Evolutionary conservation across 2,329 filamentous ascomycete genomes (phyloP), one percentile per base, ranked within the genome.

Genomic region (Lithohypha guttulata): DNA sequence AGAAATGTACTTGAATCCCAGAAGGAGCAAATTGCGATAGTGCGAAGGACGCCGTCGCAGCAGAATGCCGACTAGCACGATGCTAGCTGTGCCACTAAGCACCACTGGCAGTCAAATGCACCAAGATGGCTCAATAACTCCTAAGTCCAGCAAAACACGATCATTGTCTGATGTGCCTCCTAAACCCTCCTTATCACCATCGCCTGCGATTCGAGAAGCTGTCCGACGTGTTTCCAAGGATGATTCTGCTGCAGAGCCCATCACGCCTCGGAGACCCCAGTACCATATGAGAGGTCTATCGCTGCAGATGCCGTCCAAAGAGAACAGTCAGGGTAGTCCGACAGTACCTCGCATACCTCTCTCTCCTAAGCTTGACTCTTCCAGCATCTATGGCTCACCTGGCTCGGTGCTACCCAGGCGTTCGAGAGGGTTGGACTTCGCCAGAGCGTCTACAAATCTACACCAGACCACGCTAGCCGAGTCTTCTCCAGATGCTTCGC

Each of bases 381-480:
- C 81, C 14, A 82, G 86, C 50, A 84, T 79, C 33, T 94, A 93
- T 64, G 81, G 82, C 28, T 89, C 85, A 2, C 86, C 87, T 2
- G 81, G 83, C 18, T 93, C 87, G 39, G 82, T 93, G 32, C 71
- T 96, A 6, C 89, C 89, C 13, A 77, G 89, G 48, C 79, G 87
- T 45, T 95, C 87, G 20, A 77, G 89, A 41, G 89, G 89, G 29
- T 69, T 95, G 44, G 89, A 96, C 62, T 96, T 94, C 60, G 89
- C 89, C 27, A 75, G 89, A 50, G 87, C 87, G 8, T 91, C 85
- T 46, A 95, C 89, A 8, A 93, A 87, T 56, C 70, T 98, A 15
- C 91, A 96, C 62, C 91, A 96, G 60, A 95, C 89, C 11, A 96
- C 84, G 0, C 73, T 96, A 6, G 87, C 89, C 41, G 84, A 94